Conservation (phyloP, 805 yeast genomes). For the Kregervanrija delftensis region DNA sequence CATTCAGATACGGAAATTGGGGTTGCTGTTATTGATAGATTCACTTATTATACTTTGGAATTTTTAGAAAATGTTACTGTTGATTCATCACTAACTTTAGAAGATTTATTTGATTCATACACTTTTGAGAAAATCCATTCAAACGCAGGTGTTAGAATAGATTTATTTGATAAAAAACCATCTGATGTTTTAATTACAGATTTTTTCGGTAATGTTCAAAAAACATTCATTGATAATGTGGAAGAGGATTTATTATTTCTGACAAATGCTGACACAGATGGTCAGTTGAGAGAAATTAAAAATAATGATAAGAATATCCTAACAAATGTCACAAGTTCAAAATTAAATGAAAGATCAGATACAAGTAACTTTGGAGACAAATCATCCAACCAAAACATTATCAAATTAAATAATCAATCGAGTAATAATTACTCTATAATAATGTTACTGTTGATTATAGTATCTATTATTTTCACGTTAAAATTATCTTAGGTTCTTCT, state of each 20-base stretch:
- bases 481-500: no score
- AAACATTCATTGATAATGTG: slow-evolving; percentile 51
- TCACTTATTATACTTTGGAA: slow-evolving; percentile 86
- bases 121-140: slow-evolving; percentile 84
- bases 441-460: no score
- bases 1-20: slow-evolving; percentile 95
- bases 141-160: slow-evolving; percentile 87
- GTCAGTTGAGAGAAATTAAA: slow-evolving; percentile 3
- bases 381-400: no score
- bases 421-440: no score
- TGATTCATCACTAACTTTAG: slow-evolving; percentile 66
- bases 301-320: no score
- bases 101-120: slow-evolving; percentile 79
- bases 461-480: no score
- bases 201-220: slow-evolving; percentile 89
- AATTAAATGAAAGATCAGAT: no score
- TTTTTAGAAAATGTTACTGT: slow-evolving; percentile 75
- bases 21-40: slow-evolving; percentile 95
- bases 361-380: no score
- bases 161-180: slow-evolving; percentile 60
- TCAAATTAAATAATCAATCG: no score
- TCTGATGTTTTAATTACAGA: slow-evolving; percentile 76
- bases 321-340: no score
- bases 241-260: slow-evolving; percentile 41
- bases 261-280: slow-evolving; percentile 28